phyloP scores from a whole-genome alignment of 2,329 filamentous ascomycete genomes.

The Beauveria australis region DNA sequence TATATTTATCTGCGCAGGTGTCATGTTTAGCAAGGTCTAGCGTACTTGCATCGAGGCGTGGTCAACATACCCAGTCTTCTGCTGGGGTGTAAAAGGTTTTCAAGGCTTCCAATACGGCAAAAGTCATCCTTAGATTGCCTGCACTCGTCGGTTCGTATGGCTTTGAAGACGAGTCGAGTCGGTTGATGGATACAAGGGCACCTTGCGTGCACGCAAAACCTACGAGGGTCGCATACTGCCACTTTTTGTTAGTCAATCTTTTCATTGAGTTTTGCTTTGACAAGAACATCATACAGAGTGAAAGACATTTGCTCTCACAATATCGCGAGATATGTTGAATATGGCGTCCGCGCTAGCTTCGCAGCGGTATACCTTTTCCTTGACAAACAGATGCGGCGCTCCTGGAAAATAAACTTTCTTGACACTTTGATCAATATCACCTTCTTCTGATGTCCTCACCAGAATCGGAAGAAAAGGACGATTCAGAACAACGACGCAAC shows the following conservation, averaged over 20 bases:
- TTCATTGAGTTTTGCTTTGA: neutral
- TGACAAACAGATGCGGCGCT: neutral
- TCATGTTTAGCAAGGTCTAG: neutral
- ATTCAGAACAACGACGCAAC: neutral
- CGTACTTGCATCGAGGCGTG: neutral
- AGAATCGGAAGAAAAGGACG: neutral
- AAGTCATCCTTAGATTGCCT: neutral
- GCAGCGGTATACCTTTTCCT: neutral
- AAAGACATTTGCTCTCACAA: neutral
- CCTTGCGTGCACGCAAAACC: neutral
- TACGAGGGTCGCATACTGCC: neutral
- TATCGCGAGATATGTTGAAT: neutral
- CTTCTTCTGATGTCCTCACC: neutral
- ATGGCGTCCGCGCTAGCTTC: neutral
- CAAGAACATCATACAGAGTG: neutral
- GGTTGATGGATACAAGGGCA: neutral
- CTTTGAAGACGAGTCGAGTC: neutral
- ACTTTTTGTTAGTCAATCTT: neutral
- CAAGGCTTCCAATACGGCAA: neutral
- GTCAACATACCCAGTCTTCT: neutral
- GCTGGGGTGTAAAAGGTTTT: neutral
- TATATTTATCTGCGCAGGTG: neutral
- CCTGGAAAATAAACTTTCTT: neutral
- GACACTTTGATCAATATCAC: neutral
- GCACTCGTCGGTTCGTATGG: neutral